These are phyloP conservation scores for Eurotiales sp. DNA, from an alignment of 2,329 filamentous ascomycete genomes.

Conservation along the genomic window DNA sequence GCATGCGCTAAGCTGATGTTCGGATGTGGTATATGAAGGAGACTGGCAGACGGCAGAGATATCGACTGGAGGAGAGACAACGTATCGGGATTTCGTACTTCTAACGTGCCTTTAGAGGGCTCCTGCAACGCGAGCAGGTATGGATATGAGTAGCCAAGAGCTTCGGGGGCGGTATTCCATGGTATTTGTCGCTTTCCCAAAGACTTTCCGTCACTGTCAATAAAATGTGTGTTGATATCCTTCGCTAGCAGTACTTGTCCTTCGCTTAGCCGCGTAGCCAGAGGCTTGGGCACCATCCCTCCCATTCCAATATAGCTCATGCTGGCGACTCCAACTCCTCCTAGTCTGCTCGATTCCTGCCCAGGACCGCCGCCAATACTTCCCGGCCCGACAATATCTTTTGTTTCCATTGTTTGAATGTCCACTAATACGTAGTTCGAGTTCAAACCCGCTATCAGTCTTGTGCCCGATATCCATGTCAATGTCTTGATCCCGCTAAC, in stretches of 20 bases:
- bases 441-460: conserved; percentile 84
- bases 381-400: conserved; percentile 75
- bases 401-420: conserved; percentile 67
- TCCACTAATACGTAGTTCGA: conserved; percentile 88
- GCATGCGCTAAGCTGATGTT: conserved; percentile 93
- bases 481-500: conserved; percentile 81
- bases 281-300: conserved; percentile 83
- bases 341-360: conserved; percentile 70
- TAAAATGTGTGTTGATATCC: conserved; percentile 92
- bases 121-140: conserved; percentile 86
- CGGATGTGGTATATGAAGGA: conserved; percentile 87
- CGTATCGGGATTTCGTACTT: conserved; percentile 90
- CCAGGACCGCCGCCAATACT: conserved; percentile 63
- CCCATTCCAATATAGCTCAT: conserved; percentile 98
- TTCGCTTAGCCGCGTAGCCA: conserved; percentile 76
- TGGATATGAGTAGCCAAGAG: conserved; percentile 93
- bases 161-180: conserved; percentile 83
- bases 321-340: conserved; percentile 74
- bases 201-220: conserved; percentile 76
- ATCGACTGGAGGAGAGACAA: conserved; percentile 86
- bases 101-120: conserved; percentile 75
- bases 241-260: conserved; percentile 91
- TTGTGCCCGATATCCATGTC: conserved; percentile 86
- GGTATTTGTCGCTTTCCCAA: conserved; percentile 84
- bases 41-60: conserved; percentile 72